phyloP scores from a whole-genome alignment of 805 yeast genomes.

The Pichia gijzeniarum region DNA sequence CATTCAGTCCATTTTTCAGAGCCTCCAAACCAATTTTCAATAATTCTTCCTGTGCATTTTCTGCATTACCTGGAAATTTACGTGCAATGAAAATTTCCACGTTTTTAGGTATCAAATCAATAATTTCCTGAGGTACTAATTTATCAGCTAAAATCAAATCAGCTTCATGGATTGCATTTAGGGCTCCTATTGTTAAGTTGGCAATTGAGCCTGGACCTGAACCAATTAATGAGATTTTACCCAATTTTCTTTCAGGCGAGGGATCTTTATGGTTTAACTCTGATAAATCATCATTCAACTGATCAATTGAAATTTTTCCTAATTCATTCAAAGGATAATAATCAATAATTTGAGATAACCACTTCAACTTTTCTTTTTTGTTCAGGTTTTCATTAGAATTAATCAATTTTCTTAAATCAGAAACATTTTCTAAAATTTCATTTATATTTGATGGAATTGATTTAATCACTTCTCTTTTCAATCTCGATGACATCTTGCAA shows the following conservation, averaged over 20 bases:
- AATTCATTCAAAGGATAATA: conserved; percentile 73
- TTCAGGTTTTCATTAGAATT: conserved; percentile 37
- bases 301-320: conserved; percentile 52
- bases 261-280: background rate
- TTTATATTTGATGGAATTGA: conserved; percentile 67
- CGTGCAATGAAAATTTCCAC: conserved; percentile 81
- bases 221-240: conserved; percentile 78
- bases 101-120: conserved; percentile 70
- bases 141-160: conserved; percentile 87
- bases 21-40: conserved; percentile 65
- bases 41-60: conserved; percentile 82
- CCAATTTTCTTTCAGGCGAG: conserved; percentile 27
- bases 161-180: conserved; percentile 72
- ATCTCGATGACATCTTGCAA: conserved; percentile 74
- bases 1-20: conserved; percentile 59
- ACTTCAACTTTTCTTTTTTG: conserved; percentile 55
- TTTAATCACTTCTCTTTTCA: conserved; percentile 65
- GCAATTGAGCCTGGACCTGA: conserved; percentile 90
- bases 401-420: conserved; percentile 44
- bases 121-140: conserved; percentile 81
- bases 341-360: conserved; percentile 87
- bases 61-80: conserved; percentile 96
- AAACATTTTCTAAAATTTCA: conserved; percentile 61
- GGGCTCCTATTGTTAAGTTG: conserved; percentile 77
- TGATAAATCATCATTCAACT: conserved; percentile 35